Conservation (phyloP, 225 moss, liverwort and hornwort genomes). For the Ulota crispa region DNA sequence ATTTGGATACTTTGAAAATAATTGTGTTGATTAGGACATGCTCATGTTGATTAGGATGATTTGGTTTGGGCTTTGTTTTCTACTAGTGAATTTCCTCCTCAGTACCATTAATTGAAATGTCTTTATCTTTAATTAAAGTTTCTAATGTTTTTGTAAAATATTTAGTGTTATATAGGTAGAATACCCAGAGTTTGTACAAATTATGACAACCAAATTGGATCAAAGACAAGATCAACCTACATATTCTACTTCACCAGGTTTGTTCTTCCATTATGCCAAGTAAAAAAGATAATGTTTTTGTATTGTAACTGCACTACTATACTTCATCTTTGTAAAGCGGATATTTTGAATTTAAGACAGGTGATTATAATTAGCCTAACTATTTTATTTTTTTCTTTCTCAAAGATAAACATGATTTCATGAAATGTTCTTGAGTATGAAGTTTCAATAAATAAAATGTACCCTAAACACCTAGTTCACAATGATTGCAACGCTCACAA, state of each 20-base stretch:
- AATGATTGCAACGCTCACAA: no score
- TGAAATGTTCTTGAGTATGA: not conserved
- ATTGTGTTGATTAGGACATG: no score
- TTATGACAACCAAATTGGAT: slow-evolving; percentile 94
- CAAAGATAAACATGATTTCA: no score
- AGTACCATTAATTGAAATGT: not conserved
- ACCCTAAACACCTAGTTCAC: no score
- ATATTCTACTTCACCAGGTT: slow-evolving; percentile 4
- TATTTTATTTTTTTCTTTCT: accelerated
- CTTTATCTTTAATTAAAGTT: no score
- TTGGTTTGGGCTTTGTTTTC: no score
- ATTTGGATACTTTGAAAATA: no score
- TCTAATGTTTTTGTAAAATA: not conserved
- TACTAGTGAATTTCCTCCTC: no score
- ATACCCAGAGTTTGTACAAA: slow-evolving; percentile 92
- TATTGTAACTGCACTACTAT: no score
- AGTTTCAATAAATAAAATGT: no score
- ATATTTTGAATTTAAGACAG: not conserved
- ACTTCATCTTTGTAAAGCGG: accelerated
- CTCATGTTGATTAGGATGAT: no score
- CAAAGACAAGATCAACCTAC: slow-evolving; percentile 42
- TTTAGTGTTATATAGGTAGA: slow-evolving; percentile 53
- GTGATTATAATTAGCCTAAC: not conserved
- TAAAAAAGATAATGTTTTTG: no score
- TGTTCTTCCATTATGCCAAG: not conserved